These are phyloP conservation scores for Aspergillus pseudoterreus DNA, from an alignment of 2,329 filamentous ascomycete species.

Conservation along the genomic window DNA sequence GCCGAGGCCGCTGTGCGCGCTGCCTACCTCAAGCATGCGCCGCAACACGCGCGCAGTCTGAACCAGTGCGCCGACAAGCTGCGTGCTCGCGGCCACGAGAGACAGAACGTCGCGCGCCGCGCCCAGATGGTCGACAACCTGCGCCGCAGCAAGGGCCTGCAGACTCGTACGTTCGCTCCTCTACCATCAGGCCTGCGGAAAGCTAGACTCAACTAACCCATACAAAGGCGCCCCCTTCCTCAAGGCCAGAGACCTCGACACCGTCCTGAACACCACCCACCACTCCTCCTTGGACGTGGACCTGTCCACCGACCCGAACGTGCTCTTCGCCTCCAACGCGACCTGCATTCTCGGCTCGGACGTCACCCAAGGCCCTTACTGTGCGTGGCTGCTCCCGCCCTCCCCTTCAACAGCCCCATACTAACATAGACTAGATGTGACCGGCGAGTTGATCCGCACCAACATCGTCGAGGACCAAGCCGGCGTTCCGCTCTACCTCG, in stretches of 20 bases:
- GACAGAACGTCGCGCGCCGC: conserved; percentile 46
- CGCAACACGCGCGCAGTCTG: conserved; percentile 40
- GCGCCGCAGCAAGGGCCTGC: conserved; percentile 38
- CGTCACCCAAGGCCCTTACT: conserved; percentile 54
- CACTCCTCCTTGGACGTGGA: conserved; percentile 32
- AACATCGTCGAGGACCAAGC: conserved; percentile 31
- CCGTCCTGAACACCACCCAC: conserved; percentile 36
- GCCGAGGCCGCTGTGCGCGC: conserved; percentile 51
- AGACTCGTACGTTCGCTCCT: conserved; percentile 16
- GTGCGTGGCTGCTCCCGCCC: conserved; percentile 9
- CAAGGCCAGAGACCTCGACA: conserved; percentile 34
- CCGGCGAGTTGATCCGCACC: conserved; percentile 37
- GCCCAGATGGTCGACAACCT: conserved; percentile 40
- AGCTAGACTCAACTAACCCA: too few relatives aligned
- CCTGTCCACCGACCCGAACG: conserved; percentile 17
- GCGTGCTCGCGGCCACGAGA: conserved; percentile 45
- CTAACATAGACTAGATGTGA: conserved; percentile 24
- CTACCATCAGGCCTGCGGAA: too few relatives aligned
- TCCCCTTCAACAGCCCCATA: neutral
- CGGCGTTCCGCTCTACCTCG: conserved; percentile 38
- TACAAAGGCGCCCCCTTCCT: conserved; percentile 15
- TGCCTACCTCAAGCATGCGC: conserved; percentile 40
- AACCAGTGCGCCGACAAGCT: conserved; percentile 48
- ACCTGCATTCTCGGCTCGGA: conserved; percentile 52
- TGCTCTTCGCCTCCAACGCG: conserved; percentile 30